Evolutionary conservation across 371 early-diverging fungal genomes (phyloP).

Genomic region (Basidiobolus meristosporus): DNA sequence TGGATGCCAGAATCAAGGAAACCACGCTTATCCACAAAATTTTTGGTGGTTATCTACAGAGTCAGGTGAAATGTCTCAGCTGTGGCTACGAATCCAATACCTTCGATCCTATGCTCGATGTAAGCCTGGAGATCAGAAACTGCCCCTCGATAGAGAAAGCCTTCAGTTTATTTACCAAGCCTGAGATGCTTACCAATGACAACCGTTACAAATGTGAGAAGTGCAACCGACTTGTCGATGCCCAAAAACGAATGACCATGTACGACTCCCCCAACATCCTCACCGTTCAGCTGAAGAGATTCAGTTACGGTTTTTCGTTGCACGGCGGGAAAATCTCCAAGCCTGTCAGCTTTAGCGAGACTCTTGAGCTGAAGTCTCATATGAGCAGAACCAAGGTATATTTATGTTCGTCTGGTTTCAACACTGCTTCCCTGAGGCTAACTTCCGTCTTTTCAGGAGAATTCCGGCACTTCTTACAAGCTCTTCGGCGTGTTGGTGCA

Average conservation of each 20-base stretch:
- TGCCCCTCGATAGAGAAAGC: slow-evolving; percentile 38
- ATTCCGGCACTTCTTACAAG: too few relatives aligned
- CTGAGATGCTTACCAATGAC: slow-evolving; percentile 26
- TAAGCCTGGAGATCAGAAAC: slow-evolving; percentile 53
- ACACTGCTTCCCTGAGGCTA: too few relatives aligned
- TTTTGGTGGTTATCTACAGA: slow-evolving; percentile 69
- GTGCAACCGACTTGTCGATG: slow-evolving; percentile 52
- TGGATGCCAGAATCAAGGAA: slow-evolving; percentile 45
- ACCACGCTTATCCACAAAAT: slow-evolving; percentile 54
- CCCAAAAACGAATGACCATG: slow-evolving; percentile 60
- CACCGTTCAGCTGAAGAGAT: slow-evolving; percentile 59
- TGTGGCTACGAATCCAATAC: slow-evolving; percentile 63
- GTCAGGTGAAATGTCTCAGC: slow-evolving; percentile 46
- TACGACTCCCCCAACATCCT: slow-evolving; percentile 41
- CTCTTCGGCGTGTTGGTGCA: slow-evolving; percentile 67
- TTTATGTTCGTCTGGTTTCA: too few relatives aligned
- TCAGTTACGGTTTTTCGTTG: too few relatives aligned
- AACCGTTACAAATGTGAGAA: slow-evolving; percentile 48
- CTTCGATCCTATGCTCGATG: slow-evolving; percentile 51
- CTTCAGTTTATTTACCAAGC: slow-evolving; percentile 40
- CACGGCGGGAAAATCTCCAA: slow-evolving; percentile 43
- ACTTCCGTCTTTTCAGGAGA: too few relatives aligned
- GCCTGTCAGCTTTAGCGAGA: slow-evolving; percentile 18
- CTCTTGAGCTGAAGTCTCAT: slow-evolving; percentile 14
- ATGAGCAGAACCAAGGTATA: too few relatives aligned